Evolutionary conservation across 2,329 filamentous ascomycete genomes (phyloP).

Genomic region (Pseudogymnoascus pannorum): DNA sequence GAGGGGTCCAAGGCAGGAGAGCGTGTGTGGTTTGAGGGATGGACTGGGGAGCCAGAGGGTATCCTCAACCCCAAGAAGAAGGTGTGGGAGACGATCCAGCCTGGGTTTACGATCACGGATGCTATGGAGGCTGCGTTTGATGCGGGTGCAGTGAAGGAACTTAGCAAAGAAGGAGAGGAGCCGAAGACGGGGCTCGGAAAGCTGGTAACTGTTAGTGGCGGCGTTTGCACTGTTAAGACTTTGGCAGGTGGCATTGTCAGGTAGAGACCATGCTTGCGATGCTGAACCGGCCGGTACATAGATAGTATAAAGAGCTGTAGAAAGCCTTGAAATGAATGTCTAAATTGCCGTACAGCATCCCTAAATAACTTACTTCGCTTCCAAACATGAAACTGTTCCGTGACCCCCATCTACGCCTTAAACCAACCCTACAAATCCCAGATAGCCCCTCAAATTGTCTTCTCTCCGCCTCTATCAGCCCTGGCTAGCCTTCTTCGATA

Average conservation of each 20-base stretch:
- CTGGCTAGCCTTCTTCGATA: conserved; percentile 47
- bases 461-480: conserved; percentile 30
- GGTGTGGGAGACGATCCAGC: conserved; percentile 95
- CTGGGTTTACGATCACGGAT: conserved; percentile 86
- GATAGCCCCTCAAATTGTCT: conserved; percentile 24
- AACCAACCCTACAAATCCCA: background rate
- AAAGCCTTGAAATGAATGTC: conserved; percentile 1
- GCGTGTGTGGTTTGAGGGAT: conserved; percentile 88
- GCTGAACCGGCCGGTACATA: background rate
- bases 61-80: conserved; percentile 99
- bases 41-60: conserved; percentile 85
- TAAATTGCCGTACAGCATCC: background rate
- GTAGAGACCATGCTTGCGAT: conserved; percentile 39
- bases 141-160: conserved; percentile 64
- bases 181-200: conserved; percentile 42
- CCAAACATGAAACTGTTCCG: background rate
- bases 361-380: background rate
- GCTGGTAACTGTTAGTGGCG: conserved; percentile 65
- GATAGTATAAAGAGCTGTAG: conserved; percentile 2
- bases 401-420: background rate
- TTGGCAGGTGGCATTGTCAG: conserved; percentile 76
- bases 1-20: conserved; percentile 74
- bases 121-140: conserved; percentile 80
- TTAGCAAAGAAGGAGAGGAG: conserved; percentile 59
- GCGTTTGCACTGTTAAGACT: conserved; percentile 74